Evolutionary conservation across 805 yeast genomes (phyloP).

Genomic region (Barnettozyma botsteinii): DNA sequence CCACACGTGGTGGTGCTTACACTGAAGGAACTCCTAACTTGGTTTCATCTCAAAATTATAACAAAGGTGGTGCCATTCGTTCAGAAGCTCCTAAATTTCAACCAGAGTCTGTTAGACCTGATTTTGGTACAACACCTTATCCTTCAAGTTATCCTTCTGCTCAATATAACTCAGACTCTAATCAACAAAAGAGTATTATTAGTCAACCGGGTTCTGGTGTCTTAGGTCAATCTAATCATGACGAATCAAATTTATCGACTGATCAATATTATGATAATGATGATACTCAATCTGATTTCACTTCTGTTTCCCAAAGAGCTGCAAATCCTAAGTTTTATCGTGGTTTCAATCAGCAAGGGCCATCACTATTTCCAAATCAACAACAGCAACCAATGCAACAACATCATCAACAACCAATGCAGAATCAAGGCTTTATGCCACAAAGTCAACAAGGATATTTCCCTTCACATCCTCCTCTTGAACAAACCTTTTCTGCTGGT

Average conservation of each 20-base stretch:
- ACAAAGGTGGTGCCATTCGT: slow-evolving; percentile 20
- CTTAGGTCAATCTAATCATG: slow-evolving; percentile 9
- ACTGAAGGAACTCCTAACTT: slow-evolving; percentile 24
- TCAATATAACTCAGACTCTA: slow-evolving; percentile 6
- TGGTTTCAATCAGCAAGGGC: slow-evolving; percentile 27
- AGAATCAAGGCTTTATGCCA: neutral
- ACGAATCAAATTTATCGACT: slow-evolving; percentile 11
- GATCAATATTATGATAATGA: slow-evolving; percentile 13
- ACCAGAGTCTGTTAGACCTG: slow-evolving; percentile 23
- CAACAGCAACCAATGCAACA: slow-evolving; percentile 7
- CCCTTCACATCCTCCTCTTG: no score
- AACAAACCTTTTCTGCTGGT: neutral
- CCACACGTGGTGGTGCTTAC: neutral
- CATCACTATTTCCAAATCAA: slow-evolving; percentile 21
- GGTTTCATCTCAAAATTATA: slow-evolving; percentile 22
- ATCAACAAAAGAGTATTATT: neutral
- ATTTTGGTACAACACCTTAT: slow-evolving; percentile 15
- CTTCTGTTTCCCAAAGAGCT: slow-evolving; percentile 75
- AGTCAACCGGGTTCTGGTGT: slow-evolving; percentile 2
- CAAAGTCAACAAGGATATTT: neutral
- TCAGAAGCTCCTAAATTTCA: slow-evolving; percentile 20
- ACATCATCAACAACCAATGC: slow-evolving; percentile 15
- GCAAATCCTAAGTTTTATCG: slow-evolving; percentile 51
- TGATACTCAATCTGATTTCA: slow-evolving; percentile 53
- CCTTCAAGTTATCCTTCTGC: slow-evolving; percentile 18